phyloP scores from a whole-genome alignment of 2,329 filamentous ascomycete genomes.

The Tricladium varicosporioides region DNA sequence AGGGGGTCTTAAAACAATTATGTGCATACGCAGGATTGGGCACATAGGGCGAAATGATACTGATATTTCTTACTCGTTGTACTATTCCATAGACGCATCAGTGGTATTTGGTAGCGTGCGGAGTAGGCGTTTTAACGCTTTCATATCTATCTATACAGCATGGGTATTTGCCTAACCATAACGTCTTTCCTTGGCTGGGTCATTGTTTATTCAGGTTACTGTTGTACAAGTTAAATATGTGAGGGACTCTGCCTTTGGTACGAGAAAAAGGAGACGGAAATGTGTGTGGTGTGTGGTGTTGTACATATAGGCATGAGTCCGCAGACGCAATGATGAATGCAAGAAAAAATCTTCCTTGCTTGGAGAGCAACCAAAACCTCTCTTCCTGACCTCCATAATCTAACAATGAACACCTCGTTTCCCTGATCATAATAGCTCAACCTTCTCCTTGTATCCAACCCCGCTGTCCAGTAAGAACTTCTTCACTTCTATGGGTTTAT shows the following conservation, averaged over 20 bases:
- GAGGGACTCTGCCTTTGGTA: slow-evolving; percentile 13
- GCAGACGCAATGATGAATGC: slow-evolving; percentile 14
- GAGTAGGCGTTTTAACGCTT: slow-evolving; percentile 30
- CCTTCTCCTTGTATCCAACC: slow-evolving; percentile 4
- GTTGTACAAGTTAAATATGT: slow-evolving; percentile 26
- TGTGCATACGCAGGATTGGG: slow-evolving; percentile 60
- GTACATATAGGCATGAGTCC: slow-evolving; percentile 28
- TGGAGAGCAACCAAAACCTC: slow-evolving; percentile 9
- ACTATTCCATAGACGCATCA: slow-evolving; percentile 34
- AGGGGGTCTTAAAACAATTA: slow-evolving; percentile 67
- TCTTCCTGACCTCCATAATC: not conserved
- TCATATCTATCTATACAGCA: slow-evolving; percentile 21
- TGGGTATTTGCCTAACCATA: slow-evolving; percentile 15
- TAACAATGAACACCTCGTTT: not conserved
- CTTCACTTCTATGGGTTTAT: slow-evolving; percentile 46
- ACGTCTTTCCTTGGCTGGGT: slow-evolving; percentile 16
- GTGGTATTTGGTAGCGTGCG: slow-evolving; percentile 28
- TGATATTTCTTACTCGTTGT: slow-evolving; percentile 28
- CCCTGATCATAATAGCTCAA: slow-evolving; percentile 2
- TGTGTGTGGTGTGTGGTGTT: slow-evolving; percentile 12
- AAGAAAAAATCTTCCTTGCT: slow-evolving; percentile 13
- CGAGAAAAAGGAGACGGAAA: not conserved
- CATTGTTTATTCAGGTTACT: slow-evolving; percentile 11
- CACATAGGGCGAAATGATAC: slow-evolving; percentile 28
- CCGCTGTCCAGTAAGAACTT: slow-evolving; percentile 43